These are phyloP conservation scores for Quercus parvula DNA, from an alignment of 306 rosid species.

Conservation along the genomic window DNA sequence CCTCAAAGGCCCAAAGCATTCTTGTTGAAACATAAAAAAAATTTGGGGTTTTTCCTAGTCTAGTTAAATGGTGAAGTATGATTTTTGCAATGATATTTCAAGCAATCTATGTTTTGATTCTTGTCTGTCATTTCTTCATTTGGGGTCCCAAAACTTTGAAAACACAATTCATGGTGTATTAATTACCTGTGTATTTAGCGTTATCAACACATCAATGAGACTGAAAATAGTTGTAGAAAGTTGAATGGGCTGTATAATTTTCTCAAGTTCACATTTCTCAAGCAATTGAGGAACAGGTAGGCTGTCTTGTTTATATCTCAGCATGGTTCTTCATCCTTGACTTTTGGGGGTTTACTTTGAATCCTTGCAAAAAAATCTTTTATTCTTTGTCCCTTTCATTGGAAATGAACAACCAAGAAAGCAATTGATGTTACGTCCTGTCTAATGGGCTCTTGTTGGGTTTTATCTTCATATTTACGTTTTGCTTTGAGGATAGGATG, in stretches of 20 bases:
- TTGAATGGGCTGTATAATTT: background rate
- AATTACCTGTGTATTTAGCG: background rate
- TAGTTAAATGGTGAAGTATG: background rate
- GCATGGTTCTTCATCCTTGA: background rate
- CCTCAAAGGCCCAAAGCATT: background rate
- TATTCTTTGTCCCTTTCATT: background rate
- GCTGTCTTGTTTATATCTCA: background rate
- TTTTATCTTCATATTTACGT: background rate
- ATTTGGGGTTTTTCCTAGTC: background rate
- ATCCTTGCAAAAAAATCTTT: background rate
- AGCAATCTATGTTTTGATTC: background rate
- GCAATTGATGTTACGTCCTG: background rate
- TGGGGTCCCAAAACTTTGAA: background rate
- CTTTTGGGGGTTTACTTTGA: slow-evolving; percentile 1
- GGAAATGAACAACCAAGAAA: background rate
- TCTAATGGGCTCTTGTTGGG: background rate
- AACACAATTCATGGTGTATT: background rate
- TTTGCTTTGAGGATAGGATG: background rate
- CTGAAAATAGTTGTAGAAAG: background rate
- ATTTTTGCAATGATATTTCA: background rate
- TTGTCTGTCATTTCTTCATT: background rate
- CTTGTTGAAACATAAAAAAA: background rate
- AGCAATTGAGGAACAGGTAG: background rate
- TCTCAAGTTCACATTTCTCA: background rate
- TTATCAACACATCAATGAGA: background rate